Evolutionary conservation across 2,329 filamentous ascomycete genomes (phyloP), one percentile per base, ranked within the genome.

Genomic region (Fusarium chaquense): DNA sequence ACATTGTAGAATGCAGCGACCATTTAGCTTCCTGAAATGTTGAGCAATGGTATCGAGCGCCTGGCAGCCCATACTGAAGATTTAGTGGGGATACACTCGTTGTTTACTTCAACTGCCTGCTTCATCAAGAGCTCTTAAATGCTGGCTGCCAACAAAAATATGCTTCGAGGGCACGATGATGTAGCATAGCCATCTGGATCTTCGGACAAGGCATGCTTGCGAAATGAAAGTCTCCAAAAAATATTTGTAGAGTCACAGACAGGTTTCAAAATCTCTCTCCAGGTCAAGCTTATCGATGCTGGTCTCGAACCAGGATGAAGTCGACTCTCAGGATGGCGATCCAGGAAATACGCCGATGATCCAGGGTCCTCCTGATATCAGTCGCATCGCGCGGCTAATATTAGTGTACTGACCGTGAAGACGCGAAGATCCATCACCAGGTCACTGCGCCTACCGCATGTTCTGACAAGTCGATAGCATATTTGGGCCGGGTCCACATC

Each of bases 381-480:
- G 52, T 69, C 66, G 66, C 52, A 47, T 62, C 28, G 36, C 52
- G 57, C 66, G 62, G 56, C 64, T 62, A 63, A 47, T 51, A 16
- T 13, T 44, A 20, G 28, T 41, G n/a, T 24, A 36, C 15, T 47
- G 18, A 13, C 26, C 35, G 40, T 45, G 47, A 45, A 53, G 24
- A 26, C 36, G n/a, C 28, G 24, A 60, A 45, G 45, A 49, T 43
- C 52, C 46, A 38, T 55, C 44, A 43, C 44, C 45, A 35, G 52
- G 45, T 38, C 51, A 70, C 56, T 55, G 47, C 52, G 40, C 36
- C 26, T 47, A 46, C 24, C 30, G 30, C 24, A 43, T 63, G 40
- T 57, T 35, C 38, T 63, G 50, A 28, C 36, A 63, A 46, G 38
- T 52, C 35, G 35, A 30, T 54, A 54, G 50, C 20, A 28, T 50